Conservation (phyloP, 2,329 filamentous ascomycete genomes). For the Trichoderma brevicompactum region DNA sequence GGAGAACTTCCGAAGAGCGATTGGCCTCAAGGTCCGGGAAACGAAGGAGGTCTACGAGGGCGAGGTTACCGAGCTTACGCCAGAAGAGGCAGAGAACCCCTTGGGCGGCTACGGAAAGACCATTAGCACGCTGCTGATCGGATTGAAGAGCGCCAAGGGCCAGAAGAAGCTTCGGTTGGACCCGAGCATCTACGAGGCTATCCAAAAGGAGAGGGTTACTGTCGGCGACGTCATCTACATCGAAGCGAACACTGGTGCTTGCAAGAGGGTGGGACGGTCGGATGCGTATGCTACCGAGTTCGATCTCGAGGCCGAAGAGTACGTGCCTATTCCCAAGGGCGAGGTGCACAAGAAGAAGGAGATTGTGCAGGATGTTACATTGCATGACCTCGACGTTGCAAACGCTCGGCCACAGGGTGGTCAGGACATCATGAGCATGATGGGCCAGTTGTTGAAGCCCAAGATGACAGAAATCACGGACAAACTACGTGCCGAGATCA, state of each 20-base stretch:
- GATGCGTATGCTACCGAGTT: slow-evolving; percentile 99
- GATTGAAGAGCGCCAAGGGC: slow-evolving; percentile 91
- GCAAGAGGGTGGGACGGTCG: slow-evolving; percentile 93
- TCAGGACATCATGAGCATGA: slow-evolving; percentile 99
- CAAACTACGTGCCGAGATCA: slow-evolving; percentile 93
- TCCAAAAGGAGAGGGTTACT: slow-evolving; percentile 96
- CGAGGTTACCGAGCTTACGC: slow-evolving; percentile 95
- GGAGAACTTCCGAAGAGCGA: slow-evolving; percentile 98
- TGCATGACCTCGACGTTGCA: slow-evolving; percentile 95
- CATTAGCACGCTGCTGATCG: slow-evolving; percentile 93
- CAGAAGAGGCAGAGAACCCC: slow-evolving; percentile 97
- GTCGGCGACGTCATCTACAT: slow-evolving; percentile 99
- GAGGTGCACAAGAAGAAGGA: slow-evolving; percentile 99
- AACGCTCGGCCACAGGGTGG: slow-evolving; percentile 95
- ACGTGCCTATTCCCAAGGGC: slow-evolving; percentile 97
- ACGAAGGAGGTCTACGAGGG: slow-evolving; percentile 99
- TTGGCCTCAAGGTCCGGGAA: slow-evolving; percentile 94
- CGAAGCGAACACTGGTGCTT: slow-evolving; percentile 96
- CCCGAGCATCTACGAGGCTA: slow-evolving; percentile 98
- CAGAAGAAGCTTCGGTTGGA: slow-evolving; percentile 98
- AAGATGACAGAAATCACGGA: slow-evolving; percentile 99
- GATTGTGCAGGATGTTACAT: slow-evolving; percentile 96
- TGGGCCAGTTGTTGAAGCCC: slow-evolving; percentile 99
- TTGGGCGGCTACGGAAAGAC: slow-evolving; percentile 96
- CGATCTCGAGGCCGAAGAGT: slow-evolving; percentile 97